Base-by-base conservation (phyloP, 192 early-diverging fungal species). In the Coemansia sp. region DNA sequence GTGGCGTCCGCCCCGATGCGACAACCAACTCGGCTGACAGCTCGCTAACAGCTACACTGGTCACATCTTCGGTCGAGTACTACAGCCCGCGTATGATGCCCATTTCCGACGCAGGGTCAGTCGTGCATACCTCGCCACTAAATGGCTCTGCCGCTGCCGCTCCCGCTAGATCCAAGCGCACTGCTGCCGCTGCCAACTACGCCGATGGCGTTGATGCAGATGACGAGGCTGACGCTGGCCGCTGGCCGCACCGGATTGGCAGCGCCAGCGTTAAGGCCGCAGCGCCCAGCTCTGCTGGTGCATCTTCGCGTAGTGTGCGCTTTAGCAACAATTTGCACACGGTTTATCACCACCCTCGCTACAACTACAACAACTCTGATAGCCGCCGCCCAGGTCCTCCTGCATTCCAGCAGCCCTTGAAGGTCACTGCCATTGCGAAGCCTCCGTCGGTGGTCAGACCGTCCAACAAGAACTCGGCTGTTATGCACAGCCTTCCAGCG, bases 1-100 rank as follows among this genome's bases (percentile, higher is more conserved):
- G 65, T 9, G 69, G 51, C 46, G 57, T 21, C 0, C 72, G 69
- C 66, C 21, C 63, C 37, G 58, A 57, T n/a, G 62, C 66, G 11
- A 29, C 68, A 19, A 62, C 57, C 55, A 74, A 68, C 27, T 83
- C 80, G 0, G 60, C 80, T 11, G 73, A 83, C 53, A 83, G 80
- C 80, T 83, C 80, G 37, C 72, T 83, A 45, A 83, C 80, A 0
- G 75, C 75, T 11, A 83, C 80, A 1, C 64, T 83, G 11, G 80
- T 83, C 21, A 75, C 75, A 2, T 66, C 80, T 11, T 83, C 80
- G 2, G 72, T 77, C 63, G 80, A 83, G 55, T 77, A 75, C 67
- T 83, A 77, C 69, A 63, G 69, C 64, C 63, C 78, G 34, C 72
- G 62, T 48, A 66, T 75, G 38, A 68, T 58, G 55, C 55, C 55